These are phyloP conservation scores for Pseudopithomyces chartarum DNA, from an alignment of 2,329 filamentous ascomycete genomes.

Conservation along the genomic window DNA sequence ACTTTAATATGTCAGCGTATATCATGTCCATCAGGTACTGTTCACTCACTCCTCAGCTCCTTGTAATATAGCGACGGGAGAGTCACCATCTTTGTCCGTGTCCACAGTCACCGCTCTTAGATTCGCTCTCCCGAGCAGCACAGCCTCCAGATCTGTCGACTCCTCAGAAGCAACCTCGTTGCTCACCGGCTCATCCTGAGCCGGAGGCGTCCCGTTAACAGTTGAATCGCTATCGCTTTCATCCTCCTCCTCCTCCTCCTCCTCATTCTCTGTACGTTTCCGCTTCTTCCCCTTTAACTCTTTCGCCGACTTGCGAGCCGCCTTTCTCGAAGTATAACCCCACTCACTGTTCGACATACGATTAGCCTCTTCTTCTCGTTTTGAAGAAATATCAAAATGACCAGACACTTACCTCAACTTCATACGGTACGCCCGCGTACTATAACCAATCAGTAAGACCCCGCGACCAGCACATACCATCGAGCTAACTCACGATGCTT, in stretches of 20 bases:
- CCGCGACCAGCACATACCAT: neutral
- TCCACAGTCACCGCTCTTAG: neutral
- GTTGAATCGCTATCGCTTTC: slow-evolving; percentile 11
- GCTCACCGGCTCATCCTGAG: neutral
- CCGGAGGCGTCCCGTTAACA: neutral
- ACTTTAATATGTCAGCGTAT: neutral
- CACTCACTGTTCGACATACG: slow-evolving; percentile 26
- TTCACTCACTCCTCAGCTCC: slow-evolving; percentile 14
- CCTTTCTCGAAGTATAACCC: slow-evolving; percentile 34
- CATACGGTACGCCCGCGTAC: slow-evolving; percentile 43
- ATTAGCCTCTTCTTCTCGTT: neutral
- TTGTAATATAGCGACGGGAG: neutral
- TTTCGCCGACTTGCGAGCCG: slow-evolving; percentile 11
- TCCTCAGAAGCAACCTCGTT: neutral
- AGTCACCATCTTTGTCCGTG: neutral
- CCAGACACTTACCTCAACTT: slow-evolving; percentile 25
- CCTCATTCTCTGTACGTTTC: slow-evolving; percentile 2
- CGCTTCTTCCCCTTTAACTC: slow-evolving; percentile 5
- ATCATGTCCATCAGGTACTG: too few species aligned
- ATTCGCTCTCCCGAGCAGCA: slow-evolving; percentile 4
- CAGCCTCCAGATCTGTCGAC: slow-evolving; percentile 6
- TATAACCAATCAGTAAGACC: slow-evolving; percentile 2
- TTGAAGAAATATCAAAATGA: neutral
- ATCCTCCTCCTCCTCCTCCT: slow-evolving; percentile 7
- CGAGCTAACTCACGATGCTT: slow-evolving; percentile 36